Conservation (phyloP, 1,284 basidiomycete genomes). For the Ganoderma lucidum region DNA sequence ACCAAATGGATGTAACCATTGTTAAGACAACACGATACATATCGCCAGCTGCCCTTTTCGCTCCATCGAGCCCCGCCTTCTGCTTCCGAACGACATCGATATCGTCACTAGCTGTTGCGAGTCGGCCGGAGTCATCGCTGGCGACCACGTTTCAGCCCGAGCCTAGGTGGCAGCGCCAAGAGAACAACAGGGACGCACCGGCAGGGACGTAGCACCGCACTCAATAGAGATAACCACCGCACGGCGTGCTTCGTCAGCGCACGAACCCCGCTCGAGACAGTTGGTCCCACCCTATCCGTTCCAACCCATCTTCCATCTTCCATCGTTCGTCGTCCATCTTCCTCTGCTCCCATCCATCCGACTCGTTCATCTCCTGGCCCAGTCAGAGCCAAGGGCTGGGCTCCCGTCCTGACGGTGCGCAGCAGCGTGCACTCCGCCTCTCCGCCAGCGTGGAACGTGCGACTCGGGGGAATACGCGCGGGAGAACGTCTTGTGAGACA, state of each 20-base stretch:
- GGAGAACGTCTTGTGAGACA: background rate
- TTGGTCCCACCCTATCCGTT: conserved; percentile 4
- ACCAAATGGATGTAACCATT: background rate
- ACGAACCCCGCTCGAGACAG: conserved; percentile 6
- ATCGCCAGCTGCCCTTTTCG: background rate
- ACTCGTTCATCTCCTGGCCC: background rate
- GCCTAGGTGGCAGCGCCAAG: background rate
- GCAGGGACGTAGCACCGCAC: background rate
- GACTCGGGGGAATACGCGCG: background rate
- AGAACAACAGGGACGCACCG: background rate
- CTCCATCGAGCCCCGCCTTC: background rate
- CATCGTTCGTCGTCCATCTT: background rate
- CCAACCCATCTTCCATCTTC: background rate
- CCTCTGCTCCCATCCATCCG: background rate
- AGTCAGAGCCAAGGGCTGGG: background rate
- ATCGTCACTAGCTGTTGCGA: background rate
- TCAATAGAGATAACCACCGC: conserved; percentile 4
- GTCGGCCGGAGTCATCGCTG: background rate
- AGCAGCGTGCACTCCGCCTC: conserved; percentile 25
- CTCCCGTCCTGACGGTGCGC: conserved; percentile 5
- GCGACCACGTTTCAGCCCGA: background rate
- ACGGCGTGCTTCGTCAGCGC: background rate
- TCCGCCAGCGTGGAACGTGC: conserved; percentile 9
- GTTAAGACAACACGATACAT: background rate
- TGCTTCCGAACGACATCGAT: background rate